A percentile compares a stretch with the other conserved stretches of the same genome.
These are phyloP conservation scores for Physaria fendleri DNA, from an alignment of 345 rosid species.

Conservation along the genomic window DNA sequence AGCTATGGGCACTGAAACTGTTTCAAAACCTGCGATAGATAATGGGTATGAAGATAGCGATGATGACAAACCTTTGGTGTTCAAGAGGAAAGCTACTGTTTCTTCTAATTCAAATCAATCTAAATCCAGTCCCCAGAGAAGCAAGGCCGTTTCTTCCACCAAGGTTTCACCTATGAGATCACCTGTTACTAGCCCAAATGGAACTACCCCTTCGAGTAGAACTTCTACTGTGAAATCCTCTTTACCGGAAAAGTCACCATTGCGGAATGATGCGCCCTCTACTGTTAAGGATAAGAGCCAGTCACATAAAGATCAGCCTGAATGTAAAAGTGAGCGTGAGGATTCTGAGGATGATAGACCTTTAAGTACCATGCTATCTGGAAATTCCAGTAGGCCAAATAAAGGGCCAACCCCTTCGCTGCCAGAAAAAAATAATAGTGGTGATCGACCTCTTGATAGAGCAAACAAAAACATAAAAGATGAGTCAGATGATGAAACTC, in stretches of 20 bases:
- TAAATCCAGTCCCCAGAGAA: constrained; percentile 40
- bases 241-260: constrained; percentile 30
- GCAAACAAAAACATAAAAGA: constrained; percentile 34
- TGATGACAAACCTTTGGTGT: constrained; percentile 46
- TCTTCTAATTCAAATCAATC: constrained; percentile 51
- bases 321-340: constrained; percentile 35
- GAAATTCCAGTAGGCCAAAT: constrained; percentile 34
- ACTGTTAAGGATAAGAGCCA: constrained; percentile 39
- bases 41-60: constrained; percentile 48
- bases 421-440: constrained; percentile 14
- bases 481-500: constrained; percentile 71
- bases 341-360: constrained; percentile 72
- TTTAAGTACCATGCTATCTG: constrained; percentile 53
- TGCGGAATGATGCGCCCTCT: constrained; percentile 31
- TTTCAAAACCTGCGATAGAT: constrained; percentile 34
- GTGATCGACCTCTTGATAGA: constrained; percentile 6
- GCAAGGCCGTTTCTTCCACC: constrained; percentile 44
- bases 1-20: constrained; percentile 60
- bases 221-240: constrained; percentile 11
- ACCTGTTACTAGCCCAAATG: constrained; percentile 52
- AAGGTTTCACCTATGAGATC: constrained; percentile 43
- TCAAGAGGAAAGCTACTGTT: constrained; percentile 43
- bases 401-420: constrained; percentile 35
- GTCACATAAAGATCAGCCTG: constrained; percentile 32
- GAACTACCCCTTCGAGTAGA: constrained; percentile 34